Evolutionary conservation across 1,139 yeast genomes (phyloP), one percentile per base, ranked within the genome.

Genomic region (Nematodospora anomalae): DNA sequence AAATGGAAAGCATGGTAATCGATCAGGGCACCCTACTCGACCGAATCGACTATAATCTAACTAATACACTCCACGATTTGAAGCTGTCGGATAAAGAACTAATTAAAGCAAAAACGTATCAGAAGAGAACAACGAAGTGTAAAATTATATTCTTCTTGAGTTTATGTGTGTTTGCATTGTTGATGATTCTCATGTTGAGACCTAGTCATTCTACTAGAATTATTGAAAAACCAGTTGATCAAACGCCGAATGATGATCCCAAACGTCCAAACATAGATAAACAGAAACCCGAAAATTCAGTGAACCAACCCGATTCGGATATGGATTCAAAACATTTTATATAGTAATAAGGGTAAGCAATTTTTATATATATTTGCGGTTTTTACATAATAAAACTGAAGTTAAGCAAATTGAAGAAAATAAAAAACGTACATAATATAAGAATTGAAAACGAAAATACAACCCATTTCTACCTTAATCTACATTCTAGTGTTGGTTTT

Each of bases 21-120:
- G 97, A 94, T 54, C 98, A 92, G 60, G 98, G 98, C 2, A 88
- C 97, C 0, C 72, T 92, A 31, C 71, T 92, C 41, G 98, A 92
- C 59, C 68, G 97, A 47, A 90, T 92, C 39, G 98, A 89, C 60
- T 90, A 90, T 60, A 92, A 94, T 55, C 66, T 94, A 42, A 85
- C 84, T 43, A 81, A 79, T 44, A 84, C 96, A 23, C 84, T 79
- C 4, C 79, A 79, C 31, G 86, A 88, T 47, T 76, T 92, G 42
- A 79, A 82, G 50, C 74, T 71, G 26, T 94, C 97, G 0, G 87
- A 85, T 44, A 77, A 79, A 46, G 95, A 92, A 60, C 67, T 92
- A 41, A 67, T 76, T 15, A 72, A 79, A 48, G 97, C 97, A 0
- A 80, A 84, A 32, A 66, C 70, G 18, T 87, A 90, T 61, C 98